Conservation (phyloP, 2,329 filamentous ascomycete species). For the Phyllosticta paracitricarpa region DNA sequence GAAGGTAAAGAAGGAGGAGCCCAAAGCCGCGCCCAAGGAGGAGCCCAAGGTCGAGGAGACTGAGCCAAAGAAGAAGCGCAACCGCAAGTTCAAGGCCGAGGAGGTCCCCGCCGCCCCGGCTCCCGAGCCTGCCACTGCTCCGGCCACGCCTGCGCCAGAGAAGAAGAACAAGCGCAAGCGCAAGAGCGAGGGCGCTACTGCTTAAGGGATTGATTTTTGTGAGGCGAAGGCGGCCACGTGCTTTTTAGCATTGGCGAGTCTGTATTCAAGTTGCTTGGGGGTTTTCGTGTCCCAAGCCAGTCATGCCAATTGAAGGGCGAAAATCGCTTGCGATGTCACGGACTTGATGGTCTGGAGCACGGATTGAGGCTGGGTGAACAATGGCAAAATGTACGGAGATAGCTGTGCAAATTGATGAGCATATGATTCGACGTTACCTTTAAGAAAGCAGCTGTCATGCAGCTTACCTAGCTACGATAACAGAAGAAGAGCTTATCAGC, state of each 20-base stretch:
- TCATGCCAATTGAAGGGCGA: neutral
- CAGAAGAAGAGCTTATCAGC: neutral
- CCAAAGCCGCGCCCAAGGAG: neutral
- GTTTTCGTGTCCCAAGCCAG: neutral
- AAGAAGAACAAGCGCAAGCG: conserved; percentile 11
- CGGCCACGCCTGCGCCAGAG: conserved; percentile 1
- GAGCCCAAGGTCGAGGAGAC: neutral
- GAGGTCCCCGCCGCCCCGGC: neutral
- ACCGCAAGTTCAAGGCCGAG: conserved; percentile 7
- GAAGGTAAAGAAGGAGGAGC: conserved; percentile 5
- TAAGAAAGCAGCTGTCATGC: neutral
- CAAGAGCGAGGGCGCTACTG: conserved; percentile 3
- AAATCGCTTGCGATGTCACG: neutral
- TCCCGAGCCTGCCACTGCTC: neutral
- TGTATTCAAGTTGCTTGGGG: neutral
- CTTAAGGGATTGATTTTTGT: neutral
- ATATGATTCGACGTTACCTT: neutral
- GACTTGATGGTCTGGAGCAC: neutral
- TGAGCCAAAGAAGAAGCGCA: conserved; percentile 6
- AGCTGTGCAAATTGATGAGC: neutral
- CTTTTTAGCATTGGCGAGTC: neutral
- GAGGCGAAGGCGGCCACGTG: neutral
- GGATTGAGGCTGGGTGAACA: neutral
- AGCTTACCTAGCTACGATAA: neutral
- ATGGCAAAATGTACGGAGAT: neutral